Percentiles rank a stretch among this genome's conserved stretches.
Evolutionary conservation across 2,329 filamentous ascomycete genomes (phyloP).

Genomic region (Fusarium marasasianum): DNA sequence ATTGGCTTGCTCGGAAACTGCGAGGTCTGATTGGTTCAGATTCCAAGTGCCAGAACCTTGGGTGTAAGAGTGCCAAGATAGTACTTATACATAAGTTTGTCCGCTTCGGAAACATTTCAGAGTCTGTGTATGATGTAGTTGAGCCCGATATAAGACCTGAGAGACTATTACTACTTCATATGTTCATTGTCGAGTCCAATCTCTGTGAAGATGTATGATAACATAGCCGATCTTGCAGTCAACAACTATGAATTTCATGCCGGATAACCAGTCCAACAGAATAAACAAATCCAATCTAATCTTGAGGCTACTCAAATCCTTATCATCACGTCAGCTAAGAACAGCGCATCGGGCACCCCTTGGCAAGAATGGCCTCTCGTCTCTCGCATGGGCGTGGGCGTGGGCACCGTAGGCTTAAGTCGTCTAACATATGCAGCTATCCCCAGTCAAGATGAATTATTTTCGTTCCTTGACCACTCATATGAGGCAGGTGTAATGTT

Average conservation of each 20-base stretch:
- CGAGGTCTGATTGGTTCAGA: conserved; percentile 25
- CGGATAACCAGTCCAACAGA: background rate
- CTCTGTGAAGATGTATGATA: background rate
- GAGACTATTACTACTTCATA: background rate
- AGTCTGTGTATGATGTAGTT: background rate
- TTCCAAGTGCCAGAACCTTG: background rate
- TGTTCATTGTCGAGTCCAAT: background rate
- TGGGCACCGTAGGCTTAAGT: conserved; percentile 60
- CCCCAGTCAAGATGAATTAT: conserved; percentile 56
- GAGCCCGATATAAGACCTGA: background rate
- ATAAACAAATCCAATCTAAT: background rate
- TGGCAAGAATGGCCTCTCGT: conserved; percentile 62
- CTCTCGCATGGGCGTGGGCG: conserved; percentile 57
- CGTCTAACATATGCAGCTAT: conserved; percentile 34
- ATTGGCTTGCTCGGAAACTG: conserved; percentile 37
- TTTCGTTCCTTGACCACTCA: conserved; percentile 58
- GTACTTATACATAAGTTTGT: background rate
- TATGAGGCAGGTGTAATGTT: conserved; percentile 57
- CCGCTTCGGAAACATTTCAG: background rate
- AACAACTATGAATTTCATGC: background rate
- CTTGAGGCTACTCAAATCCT: too few species aligned
- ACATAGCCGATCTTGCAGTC: background rate
- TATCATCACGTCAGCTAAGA: background rate
- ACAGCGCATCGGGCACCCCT: conserved; percentile 31
- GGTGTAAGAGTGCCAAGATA: background rate